Conservation (phyloP, 352 stramenopile species). For the Peronosclerospora sorghi region DNA sequence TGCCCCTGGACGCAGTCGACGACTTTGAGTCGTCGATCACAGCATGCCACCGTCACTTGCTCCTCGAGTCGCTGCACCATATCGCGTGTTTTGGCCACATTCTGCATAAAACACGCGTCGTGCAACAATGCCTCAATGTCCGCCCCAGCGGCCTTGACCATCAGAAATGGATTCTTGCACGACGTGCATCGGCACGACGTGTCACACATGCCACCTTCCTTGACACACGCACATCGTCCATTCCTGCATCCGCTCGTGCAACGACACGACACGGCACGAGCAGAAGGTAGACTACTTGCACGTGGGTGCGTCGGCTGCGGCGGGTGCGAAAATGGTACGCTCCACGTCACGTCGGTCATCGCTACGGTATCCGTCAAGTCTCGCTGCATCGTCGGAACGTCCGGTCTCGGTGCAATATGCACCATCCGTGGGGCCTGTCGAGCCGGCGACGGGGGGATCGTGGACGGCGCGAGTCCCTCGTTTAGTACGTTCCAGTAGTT, state of each 20-base stretch:
- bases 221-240: slow-evolving; percentile 71
- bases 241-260: slow-evolving; percentile 77
- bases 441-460: slow-evolving; percentile 15
- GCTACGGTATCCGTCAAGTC: neutral
- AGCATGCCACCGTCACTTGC: slow-evolving; percentile 52
- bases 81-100: slow-evolving; percentile 75
- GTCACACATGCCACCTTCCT: slow-evolving; percentile 71
- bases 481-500: slow-evolving; percentile 85
- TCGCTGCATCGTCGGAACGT: slow-evolving; percentile 7
- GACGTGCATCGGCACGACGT: slow-evolving; percentile 69
- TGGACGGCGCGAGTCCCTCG: slow-evolving; percentile 32
- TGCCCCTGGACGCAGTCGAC: slow-evolving; percentile 70
- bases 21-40: slow-evolving; percentile 42
- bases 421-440: slow-evolving; percentile 52
- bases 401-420: slow-evolving; percentile 67
- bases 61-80: slow-evolving; percentile 72
- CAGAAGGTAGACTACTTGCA: too few relatives aligned
- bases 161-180: slow-evolving; percentile 81
- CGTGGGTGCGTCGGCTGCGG: too few relatives aligned
- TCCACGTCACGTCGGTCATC: slow-evolving; percentile 8
- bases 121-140: slow-evolving; percentile 64
- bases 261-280: slow-evolving; percentile 57
- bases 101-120: slow-evolving; percentile 83
- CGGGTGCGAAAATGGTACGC: too few relatives aligned
- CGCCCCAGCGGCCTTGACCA: slow-evolving; percentile 63